These are phyloP conservation scores for Gleditsia sinensis DNA, from an alignment of 306 rosid genomes.

Conservation along the genomic window DNA sequence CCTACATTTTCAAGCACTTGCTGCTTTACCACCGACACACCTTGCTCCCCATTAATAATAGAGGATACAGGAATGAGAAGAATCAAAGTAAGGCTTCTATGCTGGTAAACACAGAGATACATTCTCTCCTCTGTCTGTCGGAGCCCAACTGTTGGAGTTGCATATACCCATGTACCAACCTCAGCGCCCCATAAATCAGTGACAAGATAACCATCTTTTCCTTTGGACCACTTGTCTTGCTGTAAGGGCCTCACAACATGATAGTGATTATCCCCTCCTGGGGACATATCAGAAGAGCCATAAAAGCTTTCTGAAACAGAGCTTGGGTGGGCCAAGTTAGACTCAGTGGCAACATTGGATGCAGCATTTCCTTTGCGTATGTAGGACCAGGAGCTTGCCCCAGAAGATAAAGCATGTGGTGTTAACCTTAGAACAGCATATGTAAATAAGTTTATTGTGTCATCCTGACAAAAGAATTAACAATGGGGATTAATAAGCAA, in stretches of 20 bases:
- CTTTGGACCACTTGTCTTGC: constrained; percentile 87
- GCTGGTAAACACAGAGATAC: constrained; percentile 89
- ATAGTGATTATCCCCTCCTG: constrained; percentile 48
- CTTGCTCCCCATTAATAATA: constrained; percentile 78
- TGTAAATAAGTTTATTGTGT: constrained; percentile 83
- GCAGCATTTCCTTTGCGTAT: constrained; percentile 72
- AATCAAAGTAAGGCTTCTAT: constrained; percentile 78
- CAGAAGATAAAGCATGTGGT: constrained; percentile 78
- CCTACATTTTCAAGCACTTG: constrained; percentile 86
- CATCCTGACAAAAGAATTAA: constrained; percentile 64
- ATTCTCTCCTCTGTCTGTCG: constrained; percentile 74
- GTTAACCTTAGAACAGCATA: constrained; percentile 95
- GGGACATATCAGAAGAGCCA: constrained; percentile 48
- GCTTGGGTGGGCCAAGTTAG: constrained; percentile 51
- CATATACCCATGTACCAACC: constrained; percentile 55
- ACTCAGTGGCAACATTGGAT: constrained; percentile 48
- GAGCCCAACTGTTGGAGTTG: constrained; percentile 80
- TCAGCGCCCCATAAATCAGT: constrained; percentile 96
- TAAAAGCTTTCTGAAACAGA: constrained; percentile 58
- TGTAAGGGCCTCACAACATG: constrained; percentile 75
- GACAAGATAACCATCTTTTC: constrained; percentile 88
- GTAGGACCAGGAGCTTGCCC: constrained; percentile 91
- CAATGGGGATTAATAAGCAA: constrained; percentile 29
- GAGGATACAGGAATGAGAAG: constrained; percentile 81
- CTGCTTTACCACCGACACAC: constrained; percentile 70